Evolutionary conservation across 108 stramenopile species (phyloP), one percentile per base, ranked within the genome.

Genomic region (Craspedostauros australis): DNA sequence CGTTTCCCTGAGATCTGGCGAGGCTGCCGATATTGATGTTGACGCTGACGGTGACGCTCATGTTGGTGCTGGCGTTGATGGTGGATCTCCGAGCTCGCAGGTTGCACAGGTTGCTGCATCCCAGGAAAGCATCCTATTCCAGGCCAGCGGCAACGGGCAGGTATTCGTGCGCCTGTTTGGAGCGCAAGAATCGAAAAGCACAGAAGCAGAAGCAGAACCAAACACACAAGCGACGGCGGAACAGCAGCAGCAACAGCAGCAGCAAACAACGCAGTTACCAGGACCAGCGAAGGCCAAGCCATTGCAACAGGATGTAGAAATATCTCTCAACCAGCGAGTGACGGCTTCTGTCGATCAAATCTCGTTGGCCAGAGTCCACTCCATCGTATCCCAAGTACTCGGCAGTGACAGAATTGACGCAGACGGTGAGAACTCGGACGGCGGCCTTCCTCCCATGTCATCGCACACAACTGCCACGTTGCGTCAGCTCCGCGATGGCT

Each of bases 251-350:
- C 1, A 53, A 39, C 21, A 60, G 39, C 25, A 25, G 18, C 5
- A 22, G 36, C 5, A 52, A 42, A 48, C 12, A 18, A 23, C 34
- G 7, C 19, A 66, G 39, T 19, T n/a, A n/a, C n/a, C n/a, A n/a
- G n/a, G n/a, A n/a, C n/a, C n/a, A n/a, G n/a, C n/a, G n/a, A n/a
- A n/a, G n/a, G n/a, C n/a, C n/a, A n/a, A n/a, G n/a, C n/a, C n/a
- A n/a, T 6, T 70, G 7, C 64, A 70, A 26, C 61, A 60, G 38
- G 76, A 78, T 46, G 54, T 68, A 34, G 57, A 70, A 58, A 46
- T 69, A 7, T 52, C 32, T 23, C 59, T 78, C 21, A 64, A 60
- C 16, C 70, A 78, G 19, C 57, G 56, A 47, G 27, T 78, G 2
- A 68, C 65, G 45, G 27, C 72, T 8, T 69, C 57, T 0, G 18